phyloP scores from a whole-genome alignment of 352 stramenopile species.

The Pythium scleroteichum region DNA sequence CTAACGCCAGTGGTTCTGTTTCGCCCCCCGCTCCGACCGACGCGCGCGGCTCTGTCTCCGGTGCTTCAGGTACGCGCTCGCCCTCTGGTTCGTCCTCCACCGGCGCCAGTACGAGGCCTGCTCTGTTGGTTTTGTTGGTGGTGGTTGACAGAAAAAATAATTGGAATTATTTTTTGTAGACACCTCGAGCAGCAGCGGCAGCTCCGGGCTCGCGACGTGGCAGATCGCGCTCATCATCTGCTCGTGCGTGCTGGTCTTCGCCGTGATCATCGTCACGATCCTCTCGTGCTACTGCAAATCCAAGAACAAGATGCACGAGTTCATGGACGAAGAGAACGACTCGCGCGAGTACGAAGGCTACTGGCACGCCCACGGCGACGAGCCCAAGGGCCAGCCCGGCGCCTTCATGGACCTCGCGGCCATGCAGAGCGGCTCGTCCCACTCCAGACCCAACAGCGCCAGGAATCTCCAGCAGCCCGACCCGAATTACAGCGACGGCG shows the following conservation, averaged over 20 bases:
- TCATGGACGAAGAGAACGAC: not conserved
- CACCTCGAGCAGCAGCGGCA: not conserved
- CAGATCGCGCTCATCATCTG: constrained; percentile 3
- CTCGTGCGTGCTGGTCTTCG: not conserved
- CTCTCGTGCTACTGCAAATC: constrained; percentile 4
- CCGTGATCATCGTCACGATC: constrained; percentile 2
- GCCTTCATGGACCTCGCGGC: not conserved
- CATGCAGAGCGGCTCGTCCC: not conserved
- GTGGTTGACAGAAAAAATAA: not conserved
- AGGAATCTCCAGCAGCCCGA: not conserved
- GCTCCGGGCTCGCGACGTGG: not conserved
- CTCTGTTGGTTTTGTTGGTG: not conserved
- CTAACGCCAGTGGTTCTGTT: not conserved
- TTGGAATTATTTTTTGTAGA: not conserved
- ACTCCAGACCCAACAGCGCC: not conserved
- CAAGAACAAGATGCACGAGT: not conserved
- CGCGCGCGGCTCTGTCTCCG: not conserved
- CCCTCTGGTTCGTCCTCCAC: not conserved
- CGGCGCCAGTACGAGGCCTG: not conserved
- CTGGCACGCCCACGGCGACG: not conserved
- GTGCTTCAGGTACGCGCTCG: not conserved
- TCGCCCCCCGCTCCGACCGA: not conserved
- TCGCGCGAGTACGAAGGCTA: not conserved
- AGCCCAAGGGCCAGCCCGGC: not conserved
- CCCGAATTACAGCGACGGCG: not conserved